These are phyloP conservation scores for Rhodotorula sp. DNA, from an alignment of 1,284 basidiomycete species.

Conservation along the genomic window DNA sequence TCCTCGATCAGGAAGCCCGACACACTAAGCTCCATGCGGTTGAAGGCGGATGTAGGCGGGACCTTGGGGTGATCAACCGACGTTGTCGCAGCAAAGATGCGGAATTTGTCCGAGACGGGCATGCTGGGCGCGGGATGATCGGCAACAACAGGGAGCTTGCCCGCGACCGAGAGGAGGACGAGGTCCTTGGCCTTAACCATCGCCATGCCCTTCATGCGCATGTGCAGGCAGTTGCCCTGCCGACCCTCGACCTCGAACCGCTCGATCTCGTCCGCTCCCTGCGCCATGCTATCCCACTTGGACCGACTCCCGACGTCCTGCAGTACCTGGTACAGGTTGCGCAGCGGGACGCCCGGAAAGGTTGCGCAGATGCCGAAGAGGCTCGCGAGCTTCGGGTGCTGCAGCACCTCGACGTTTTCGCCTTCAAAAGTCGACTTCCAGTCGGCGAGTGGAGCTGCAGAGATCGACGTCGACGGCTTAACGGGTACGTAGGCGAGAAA, in stretches of 20 bases:
- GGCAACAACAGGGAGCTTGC: slow-evolving; percentile 14
- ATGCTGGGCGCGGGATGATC: background rate
- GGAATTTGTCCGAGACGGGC: slow-evolving; percentile 12
- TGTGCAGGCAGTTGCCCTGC: slow-evolving; percentile 51
- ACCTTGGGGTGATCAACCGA: slow-evolving; percentile 39
- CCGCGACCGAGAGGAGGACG: slow-evolving; percentile 42
- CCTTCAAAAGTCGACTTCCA: slow-evolving; percentile 25
- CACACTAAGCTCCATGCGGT: slow-evolving; percentile 42
- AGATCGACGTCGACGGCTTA: slow-evolving; percentile 12
- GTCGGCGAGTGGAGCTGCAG: slow-evolving; percentile 15
- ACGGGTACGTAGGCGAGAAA: slow-evolving; percentile 21
- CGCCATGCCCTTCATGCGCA: slow-evolving; percentile 63
- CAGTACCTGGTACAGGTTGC: slow-evolving; percentile 41
- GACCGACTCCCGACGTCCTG: slow-evolving; percentile 26
- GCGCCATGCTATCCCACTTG: slow-evolving; percentile 40
- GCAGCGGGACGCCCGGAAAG: slow-evolving; percentile 39
- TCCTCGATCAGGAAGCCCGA: slow-evolving; percentile 45
- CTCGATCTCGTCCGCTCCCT: slow-evolving; percentile 26
- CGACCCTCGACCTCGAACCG: slow-evolving; percentile 22
- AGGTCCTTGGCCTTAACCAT: slow-evolving; percentile 58
- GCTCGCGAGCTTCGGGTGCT: slow-evolving; percentile 28
- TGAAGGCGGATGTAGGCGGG: slow-evolving; percentile 36
- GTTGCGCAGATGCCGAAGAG: slow-evolving; percentile 39
- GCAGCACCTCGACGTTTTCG: slow-evolving; percentile 19
- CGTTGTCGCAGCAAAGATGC: slow-evolving; percentile 31